A percentile compares a stretch with the other conserved stretches of the same genome.
These are phyloP conservation scores for Schizothecium vesticola DNA, from an alignment of 495 filamentous ascomycete species.

Conservation along the genomic window DNA sequence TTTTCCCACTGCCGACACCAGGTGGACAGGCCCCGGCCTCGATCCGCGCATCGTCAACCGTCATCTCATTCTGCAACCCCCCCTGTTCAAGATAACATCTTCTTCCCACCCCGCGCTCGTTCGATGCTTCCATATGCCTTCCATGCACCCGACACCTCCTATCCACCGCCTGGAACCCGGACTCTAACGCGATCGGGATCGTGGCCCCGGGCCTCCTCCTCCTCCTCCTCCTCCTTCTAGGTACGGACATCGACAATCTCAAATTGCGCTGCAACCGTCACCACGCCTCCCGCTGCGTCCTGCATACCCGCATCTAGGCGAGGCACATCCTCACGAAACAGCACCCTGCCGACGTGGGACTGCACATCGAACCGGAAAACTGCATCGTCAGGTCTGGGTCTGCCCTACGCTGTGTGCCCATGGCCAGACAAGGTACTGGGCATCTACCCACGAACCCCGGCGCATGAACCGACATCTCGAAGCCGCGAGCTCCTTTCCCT, in stretches of 20 bases:
- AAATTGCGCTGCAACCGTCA: not conserved
- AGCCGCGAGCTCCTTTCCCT: not conserved
- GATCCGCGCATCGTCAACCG: not conserved
- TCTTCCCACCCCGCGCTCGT: not conserved
- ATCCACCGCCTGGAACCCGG: not conserved
- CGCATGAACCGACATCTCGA: not conserved
- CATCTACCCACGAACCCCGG: not conserved
- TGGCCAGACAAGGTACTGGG: not conserved
- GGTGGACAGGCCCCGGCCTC: not conserved
- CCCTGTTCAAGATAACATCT: not conserved
- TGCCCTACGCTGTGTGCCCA: not conserved
- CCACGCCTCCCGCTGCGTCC: not conserved
- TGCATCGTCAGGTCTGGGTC: not conserved
- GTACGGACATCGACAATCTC: not conserved
- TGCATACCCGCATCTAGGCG: constrained; percentile 1
- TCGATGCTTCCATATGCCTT: not conserved
- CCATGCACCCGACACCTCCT: not conserved
- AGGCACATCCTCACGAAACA: not conserved
- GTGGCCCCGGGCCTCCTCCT: too few relatives aligned
- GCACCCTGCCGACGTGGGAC: not conserved
- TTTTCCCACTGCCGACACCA: not conserved
- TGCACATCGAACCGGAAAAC: not conserved
- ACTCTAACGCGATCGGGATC: not conserved
- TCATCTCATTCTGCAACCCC: not conserved
- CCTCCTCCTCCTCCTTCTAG: too few relatives aligned